A percentile compares a stretch with the other conserved stretches of the same genome.
Conservation (phyloP, 2,329 filamentous ascomycete species). For the Alternaria novae-zelandiae region DNA sequence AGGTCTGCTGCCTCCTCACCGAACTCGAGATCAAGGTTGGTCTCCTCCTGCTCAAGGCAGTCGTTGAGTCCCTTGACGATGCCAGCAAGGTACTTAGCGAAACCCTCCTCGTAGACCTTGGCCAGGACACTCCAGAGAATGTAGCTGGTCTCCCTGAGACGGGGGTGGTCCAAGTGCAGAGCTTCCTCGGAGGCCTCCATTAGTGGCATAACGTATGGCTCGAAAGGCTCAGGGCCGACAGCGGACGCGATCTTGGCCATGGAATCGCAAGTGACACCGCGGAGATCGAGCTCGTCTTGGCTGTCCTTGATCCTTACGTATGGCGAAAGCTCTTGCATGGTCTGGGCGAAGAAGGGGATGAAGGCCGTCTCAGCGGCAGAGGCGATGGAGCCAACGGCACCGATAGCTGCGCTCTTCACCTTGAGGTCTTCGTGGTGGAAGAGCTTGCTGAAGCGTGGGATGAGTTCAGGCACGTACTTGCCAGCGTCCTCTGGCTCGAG, state of each 20-base stretch:
- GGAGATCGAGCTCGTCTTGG: conserved; percentile 87
- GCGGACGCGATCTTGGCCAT: conserved; percentile 92
- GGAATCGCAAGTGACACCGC: conserved; percentile 88
- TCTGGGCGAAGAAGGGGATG: conserved; percentile 87
- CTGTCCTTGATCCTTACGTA: conserved; percentile 87
- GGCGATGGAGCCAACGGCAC: conserved; percentile 89
- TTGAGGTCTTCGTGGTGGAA: conserved; percentile 85
- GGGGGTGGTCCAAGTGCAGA: conserved; percentile 83
- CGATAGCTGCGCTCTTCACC: conserved; percentile 87
- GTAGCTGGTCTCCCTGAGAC: conserved; percentile 94
- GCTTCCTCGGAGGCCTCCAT: conserved; percentile 94
- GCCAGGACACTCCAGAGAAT: conserved; percentile 95
- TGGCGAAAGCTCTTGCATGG: conserved; percentile 85
- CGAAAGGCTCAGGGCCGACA: conserved; percentile 84
- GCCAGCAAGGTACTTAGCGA: conserved; percentile 77
- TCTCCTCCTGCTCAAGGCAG: conserved; percentile 87
- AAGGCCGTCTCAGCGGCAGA: conserved; percentile 83
- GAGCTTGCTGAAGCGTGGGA: conserved; percentile 83
- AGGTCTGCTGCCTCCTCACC: conserved; percentile 77
- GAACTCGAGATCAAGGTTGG: conserved; percentile 77
- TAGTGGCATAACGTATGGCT: conserved; percentile 86
- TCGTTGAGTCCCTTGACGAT: conserved; percentile 82
- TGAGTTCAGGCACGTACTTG: conserved; percentile 80
- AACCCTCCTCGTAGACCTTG: conserved; percentile 88
- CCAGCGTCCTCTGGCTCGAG: conserved; percentile 81